phyloP scores from a whole-genome alignment of 768 basidiomycete genomes.

The Chalciporus piperatus region DNA sequence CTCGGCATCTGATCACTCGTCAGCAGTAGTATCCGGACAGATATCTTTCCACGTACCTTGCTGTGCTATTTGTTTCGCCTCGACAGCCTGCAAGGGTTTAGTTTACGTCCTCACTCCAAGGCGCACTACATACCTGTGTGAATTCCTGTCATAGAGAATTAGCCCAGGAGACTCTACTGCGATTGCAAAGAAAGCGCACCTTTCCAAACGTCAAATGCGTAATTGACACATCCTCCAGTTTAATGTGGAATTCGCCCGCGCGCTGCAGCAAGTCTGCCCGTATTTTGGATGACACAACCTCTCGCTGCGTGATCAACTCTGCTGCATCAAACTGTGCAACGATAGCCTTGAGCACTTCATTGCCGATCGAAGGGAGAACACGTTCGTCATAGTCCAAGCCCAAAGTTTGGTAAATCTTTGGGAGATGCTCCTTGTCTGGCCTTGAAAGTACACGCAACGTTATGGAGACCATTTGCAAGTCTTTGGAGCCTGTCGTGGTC shows the following conservation, averaged over 20 bases:
- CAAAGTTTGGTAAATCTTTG: conserved; percentile 93
- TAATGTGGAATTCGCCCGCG: conserved; percentile 94
- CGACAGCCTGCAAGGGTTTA: conserved; percentile 65
- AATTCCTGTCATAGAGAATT: conserved; percentile 61
- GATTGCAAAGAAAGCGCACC: conserved; percentile 36
- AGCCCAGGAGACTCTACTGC: not conserved
- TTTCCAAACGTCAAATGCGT: conserved; percentile 89
- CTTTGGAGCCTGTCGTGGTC: conserved; percentile 98
- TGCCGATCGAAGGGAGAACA: conserved; percentile 94
- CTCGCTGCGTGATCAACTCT: conserved; percentile 94
- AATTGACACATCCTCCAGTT: conserved; percentile 96
- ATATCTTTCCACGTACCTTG: conserved; percentile 60
- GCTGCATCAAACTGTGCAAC: conserved; percentile 98
- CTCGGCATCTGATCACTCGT: conserved; percentile 74
- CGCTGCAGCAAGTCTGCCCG: conserved; percentile 88
- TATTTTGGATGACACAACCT: conserved; percentile 93
- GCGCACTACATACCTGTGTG: conserved; percentile 50
- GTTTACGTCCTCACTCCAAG: not conserved
- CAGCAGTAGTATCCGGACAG: conserved; percentile 7
- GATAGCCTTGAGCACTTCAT: conserved; percentile 96
- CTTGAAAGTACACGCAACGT: conserved; percentile 94
- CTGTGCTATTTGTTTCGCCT: conserved; percentile 99
- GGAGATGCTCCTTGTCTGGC: conserved; percentile 82
- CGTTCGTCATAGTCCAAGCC: conserved; percentile 98
- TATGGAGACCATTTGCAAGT: conserved; percentile 97